Percentiles rank a stretch among this genome's conserved stretches.
Evolutionary conservation across 2,329 filamentous ascomycete genomes (phyloP).

Genomic region (Verticillium longisporum): DNA sequence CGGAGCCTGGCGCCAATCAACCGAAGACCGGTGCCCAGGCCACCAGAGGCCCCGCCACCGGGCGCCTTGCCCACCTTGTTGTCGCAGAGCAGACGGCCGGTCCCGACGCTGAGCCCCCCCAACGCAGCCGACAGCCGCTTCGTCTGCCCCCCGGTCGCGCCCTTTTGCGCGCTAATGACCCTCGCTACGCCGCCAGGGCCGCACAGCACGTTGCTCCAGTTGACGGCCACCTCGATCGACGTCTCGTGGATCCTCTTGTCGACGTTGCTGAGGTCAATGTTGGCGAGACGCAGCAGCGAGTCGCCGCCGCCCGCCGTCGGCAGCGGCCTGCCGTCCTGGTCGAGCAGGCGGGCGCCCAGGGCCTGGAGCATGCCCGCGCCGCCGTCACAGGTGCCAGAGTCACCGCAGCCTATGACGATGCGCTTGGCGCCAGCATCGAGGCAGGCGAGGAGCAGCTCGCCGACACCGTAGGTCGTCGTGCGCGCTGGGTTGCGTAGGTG

Average conservation of each 20-base stretch:
- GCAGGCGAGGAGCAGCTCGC: conserved; percentile 37
- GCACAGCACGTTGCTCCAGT: conserved; percentile 44
- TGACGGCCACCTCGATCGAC: conserved; percentile 41
- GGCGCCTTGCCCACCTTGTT: conserved; percentile 28
- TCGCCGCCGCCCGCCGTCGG: conserved; percentile 32
- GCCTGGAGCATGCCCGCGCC: conserved; percentile 48
- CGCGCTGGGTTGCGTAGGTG: conserved; percentile 34
- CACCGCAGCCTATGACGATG: conserved; percentile 45
- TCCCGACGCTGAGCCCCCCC: conserved; percentile 30
- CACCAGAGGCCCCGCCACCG: conserved; percentile 44
- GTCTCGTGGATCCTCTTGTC: conserved; percentile 28
- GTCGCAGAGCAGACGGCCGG: conserved; percentile 22
- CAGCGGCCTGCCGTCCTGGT: conserved; percentile 26
- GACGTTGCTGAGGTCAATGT: conserved; percentile 29
- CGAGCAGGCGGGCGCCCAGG: conserved; percentile 36
- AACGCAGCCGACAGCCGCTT: conserved; percentile 33
- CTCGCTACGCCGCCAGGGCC: conserved; percentile 40
- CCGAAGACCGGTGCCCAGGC: conserved; percentile 42
- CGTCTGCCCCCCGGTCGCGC: conserved; percentile 34
- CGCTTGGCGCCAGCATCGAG: conserved; percentile 35
- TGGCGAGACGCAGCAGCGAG: conserved; percentile 26
- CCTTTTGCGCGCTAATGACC: conserved; percentile 45
- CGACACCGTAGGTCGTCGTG: conserved; percentile 45
- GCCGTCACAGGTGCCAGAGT: conserved; percentile 47
- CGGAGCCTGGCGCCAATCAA: conserved; percentile 37